These are phyloP conservation scores for Pseudopediastrum boryanum DNA, from an alignment of 139 green algal genomes.

Conservation along the genomic window DNA sequence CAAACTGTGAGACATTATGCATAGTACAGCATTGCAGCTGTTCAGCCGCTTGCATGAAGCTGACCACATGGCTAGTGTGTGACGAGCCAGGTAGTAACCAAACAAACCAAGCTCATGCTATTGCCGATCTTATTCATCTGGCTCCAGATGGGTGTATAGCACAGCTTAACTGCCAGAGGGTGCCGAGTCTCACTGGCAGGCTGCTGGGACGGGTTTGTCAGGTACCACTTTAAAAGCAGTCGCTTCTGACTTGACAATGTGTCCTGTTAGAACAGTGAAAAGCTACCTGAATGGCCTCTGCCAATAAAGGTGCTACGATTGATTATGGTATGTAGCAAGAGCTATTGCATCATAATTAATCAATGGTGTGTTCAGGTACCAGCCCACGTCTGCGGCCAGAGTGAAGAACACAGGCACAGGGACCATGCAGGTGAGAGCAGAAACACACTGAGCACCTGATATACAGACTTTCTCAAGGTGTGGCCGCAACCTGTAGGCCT, in stretches of 20 bases:
- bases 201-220: too few species aligned
- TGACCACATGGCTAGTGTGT: too few species aligned
- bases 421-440: conserved; percentile 68
- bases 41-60: too few species aligned
- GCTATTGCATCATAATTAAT: not conserved
- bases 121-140: too few species aligned
- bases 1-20: conserved; percentile 1
- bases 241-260: not conserved
- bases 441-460: not conserved
- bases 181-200: too few species aligned
- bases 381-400: not conserved
- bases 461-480: not conserved
- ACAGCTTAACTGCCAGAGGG: too few species aligned
- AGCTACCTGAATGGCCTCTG: not conserved
- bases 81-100: too few species aligned
- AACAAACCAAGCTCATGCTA: too few species aligned
- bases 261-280: not conserved
- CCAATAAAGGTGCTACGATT: not conserved
- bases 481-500: not conserved
- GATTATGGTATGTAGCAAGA: not conserved
- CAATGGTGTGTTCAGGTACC: conserved; percentile 20
- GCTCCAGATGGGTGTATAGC: too few species aligned
- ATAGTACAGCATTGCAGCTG: too few species aligned
- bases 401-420: conserved; percentile 73
- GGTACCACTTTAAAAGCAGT: not conserved